Conservation (phyloP, 192 early-diverging fungal species). For the Coemansia reversa region DNA sequence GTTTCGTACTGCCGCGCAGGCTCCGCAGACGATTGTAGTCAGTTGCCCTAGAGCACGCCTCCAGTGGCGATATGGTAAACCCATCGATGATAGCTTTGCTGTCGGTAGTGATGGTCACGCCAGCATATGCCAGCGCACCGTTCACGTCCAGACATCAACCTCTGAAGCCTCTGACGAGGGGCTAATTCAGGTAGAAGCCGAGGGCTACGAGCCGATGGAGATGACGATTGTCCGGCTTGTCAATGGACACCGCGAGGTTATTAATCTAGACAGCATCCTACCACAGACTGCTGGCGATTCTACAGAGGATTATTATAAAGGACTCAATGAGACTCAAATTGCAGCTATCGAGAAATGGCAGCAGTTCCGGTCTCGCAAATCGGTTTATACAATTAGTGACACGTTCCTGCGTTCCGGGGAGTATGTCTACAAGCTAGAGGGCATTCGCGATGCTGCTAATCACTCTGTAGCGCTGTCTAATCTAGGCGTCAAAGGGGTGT, state of each 20-base stretch:
- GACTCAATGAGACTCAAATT: neutral
- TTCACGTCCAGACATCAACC: neutral
- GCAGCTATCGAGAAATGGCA: slow-evolving; percentile 19
- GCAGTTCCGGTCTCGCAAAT: slow-evolving; percentile 25
- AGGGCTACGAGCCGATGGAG: slow-evolving; percentile 47
- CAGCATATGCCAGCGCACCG: slow-evolving; percentile 46
- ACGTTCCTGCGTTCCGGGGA: slow-evolving; percentile 45
- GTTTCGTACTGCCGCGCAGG: slow-evolving; percentile 40
- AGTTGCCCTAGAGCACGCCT: slow-evolving; percentile 37
- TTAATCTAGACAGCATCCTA: slow-evolving; percentile 35
- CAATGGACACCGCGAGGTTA: slow-evolving; percentile 44
- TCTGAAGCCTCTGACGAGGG: slow-evolving; percentile 1
- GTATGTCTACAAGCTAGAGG: slow-evolving; percentile 49
- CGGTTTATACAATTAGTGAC: slow-evolving; percentile 37
- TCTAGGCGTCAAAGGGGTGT: slow-evolving; percentile 6
- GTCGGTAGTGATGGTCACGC: slow-evolving; percentile 46
- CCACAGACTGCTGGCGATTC: slow-evolving; percentile 14
- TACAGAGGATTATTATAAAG: neutral
- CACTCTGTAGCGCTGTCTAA: slow-evolving; percentile 29
- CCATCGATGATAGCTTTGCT: slow-evolving; percentile 23
- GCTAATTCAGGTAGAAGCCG: slow-evolving; percentile 38
- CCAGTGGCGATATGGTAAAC: slow-evolving; percentile 26
- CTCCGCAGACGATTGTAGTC: slow-evolving; percentile 43
- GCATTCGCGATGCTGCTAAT: slow-evolving; percentile 44
- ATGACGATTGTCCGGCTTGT: slow-evolving; percentile 46